Base-by-base conservation (phyloP, 2,329 filamentous ascomycete genomes). In the Cucurbitaria berberidis region DNA sequence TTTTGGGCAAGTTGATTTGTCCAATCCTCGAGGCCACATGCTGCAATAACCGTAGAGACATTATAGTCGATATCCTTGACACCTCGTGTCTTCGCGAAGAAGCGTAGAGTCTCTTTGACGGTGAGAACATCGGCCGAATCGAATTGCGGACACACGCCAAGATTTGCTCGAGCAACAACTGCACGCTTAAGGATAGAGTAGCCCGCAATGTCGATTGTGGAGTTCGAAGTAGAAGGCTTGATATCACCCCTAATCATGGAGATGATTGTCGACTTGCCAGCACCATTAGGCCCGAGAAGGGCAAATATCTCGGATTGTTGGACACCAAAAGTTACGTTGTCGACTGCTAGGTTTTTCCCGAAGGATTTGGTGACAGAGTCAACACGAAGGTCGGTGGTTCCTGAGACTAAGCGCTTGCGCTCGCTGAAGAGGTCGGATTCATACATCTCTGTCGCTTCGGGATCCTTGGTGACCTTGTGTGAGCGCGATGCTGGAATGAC, bases 211-310 rank as follows among this genome's bases (percentile, higher is more conserved):
- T 90, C 82, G 11, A 96, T 85, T 50, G 91, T 87, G 29, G 90
- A 90, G 11, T 83, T 82, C 41, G 76, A 74, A 47, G 80, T 78
- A 15, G 84, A 86, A 0, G 91, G 91, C 43, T 86, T 85, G 38
- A 93, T 82, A 64, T 96, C 91, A 16, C 93, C 93, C 53, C 92
- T 85, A 59, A 97, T 90, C 49, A 96, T 81, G 2, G 87, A 90
- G 62, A 96, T 96, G 0, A 89, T 95, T 0, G 92, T 96, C 0
- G 87, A 91, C 68, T 96, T 96, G 45, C 93, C 93, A 0, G 92
- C 93, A 18, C 92, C 92, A 69, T 96, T 96, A 9, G 92, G 92
- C 0, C 93, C 93, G 0, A 97, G 82, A 0, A 97, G 81, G 0
- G 91, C 91, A 75, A 96, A 96, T 1, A 96, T 89, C 70, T 96